Base-by-base conservation (phyloP, 2,329 filamentous ascomycete genomes). In the Aspergillus sp. region DNA sequence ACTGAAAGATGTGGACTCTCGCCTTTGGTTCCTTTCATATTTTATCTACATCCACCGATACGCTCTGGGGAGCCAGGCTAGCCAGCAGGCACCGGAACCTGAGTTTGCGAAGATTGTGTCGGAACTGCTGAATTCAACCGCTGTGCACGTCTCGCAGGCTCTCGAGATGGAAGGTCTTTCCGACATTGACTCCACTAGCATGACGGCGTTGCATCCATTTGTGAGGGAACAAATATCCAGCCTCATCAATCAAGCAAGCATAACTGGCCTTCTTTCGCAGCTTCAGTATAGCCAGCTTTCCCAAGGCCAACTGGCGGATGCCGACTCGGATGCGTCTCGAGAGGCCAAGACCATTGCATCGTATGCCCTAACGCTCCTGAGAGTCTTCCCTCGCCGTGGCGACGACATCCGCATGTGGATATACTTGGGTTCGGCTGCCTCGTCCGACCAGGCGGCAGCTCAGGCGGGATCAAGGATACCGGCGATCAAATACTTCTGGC, bases 321-420 rank as follows among this genome's bases (percentile, higher is more conserved):
- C 36, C 11, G 31, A 51, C 46, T 40, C 60, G 43, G 51, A 64
- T 49, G 48, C 66, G 14, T 62, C 64, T 5, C 66, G 72, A 36
- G 75, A 82, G 51, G 80, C 83, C 2, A 82, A 80, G 44, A 65
- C 85, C 8, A 67, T 94, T 24, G 86, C 89, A 8, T 85, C 82
- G 16, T 96, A 94, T 52, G 85, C 86, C 2, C 67, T 96, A 24
- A 88, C 84, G 0, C 64, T 98, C 3, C 66, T 96, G 3, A 76
- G 83, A 37, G 88, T 86, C 47, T 96, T 96, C 44, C 86, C 89
- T 6, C 66, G 71, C 5, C 73, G 77, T 37, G 80, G 79, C 3
- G 88, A 95, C 50, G 86, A 95, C 37, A 93, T 95, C 39, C 80
- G 88, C 14, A 93, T 96, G 85, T 89, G 86, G 64, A 67, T 96